A percentile compares a stretch with the other conserved stretches of the same genome.
phyloP scores from a whole-genome alignment of 1,284 basidiomycete species.

The Acaromyces ingoldii region DNA sequence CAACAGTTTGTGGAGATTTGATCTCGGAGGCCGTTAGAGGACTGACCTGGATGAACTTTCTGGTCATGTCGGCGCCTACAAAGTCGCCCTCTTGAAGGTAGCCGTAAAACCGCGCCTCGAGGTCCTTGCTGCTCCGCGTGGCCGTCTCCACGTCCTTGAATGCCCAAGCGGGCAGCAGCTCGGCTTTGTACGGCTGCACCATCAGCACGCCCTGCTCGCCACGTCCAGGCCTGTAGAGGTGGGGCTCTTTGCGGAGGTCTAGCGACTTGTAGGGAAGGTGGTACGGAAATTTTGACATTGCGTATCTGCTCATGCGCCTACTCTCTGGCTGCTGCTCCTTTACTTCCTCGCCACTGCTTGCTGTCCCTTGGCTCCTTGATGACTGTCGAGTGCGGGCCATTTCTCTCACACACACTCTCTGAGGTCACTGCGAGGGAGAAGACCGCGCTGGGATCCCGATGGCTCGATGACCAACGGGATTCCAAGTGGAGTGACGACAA shows the following conservation, averaged over 20 bases:
- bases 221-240: conserved; percentile 23
- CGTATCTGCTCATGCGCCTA: no score
- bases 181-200: conserved; percentile 28
- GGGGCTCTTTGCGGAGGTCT: conserved; percentile 15
- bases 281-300: conserved; percentile 20
- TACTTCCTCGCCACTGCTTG: no score
- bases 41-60: conserved; percentile 8
- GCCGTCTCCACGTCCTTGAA: conserved; percentile 18
- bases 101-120: conserved; percentile 10
- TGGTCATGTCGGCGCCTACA: conserved; percentile 11
- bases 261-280: conserved; percentile 14
- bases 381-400: no score
- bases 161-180: conserved; percentile 20
- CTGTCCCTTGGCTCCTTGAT: no score
- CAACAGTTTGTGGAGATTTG: no score
- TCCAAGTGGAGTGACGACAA: no score
- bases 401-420: no score
- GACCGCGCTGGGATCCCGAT: no score
- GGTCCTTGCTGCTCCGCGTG: conserved; percentile 9
- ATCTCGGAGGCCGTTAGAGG: no score
- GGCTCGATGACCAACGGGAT: no score
- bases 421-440: no score
- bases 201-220: conserved; percentile 29
- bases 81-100: conserved; percentile 21
- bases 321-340: no score